A percentile compares a stretch with the other conserved stretches of the same genome.
Evolutionary conservation across 129 eudicot genomes (phyloP).

Genomic region (Solidago caesia): DNA sequence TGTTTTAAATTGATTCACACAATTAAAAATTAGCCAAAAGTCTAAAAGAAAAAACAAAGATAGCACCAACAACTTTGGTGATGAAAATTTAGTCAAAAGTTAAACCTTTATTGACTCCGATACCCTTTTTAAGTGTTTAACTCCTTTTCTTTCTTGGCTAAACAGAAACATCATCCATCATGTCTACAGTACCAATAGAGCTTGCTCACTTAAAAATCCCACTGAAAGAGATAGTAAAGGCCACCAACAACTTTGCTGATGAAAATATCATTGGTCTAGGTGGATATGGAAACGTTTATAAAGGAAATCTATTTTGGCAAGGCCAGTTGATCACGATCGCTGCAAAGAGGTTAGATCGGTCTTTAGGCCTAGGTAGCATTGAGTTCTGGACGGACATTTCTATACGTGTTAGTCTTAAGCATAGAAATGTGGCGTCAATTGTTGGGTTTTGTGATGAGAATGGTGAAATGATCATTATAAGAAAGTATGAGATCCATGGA

Average conservation of each 20-base stretch:
- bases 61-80: no score
- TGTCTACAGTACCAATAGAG: no score
- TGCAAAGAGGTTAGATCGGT: background rate
- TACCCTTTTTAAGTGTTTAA: no score
- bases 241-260: background rate
- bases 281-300: background rate
- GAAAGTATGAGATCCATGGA: background rate
- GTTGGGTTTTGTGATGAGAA: background rate
- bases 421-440: background rate
- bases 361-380: no score
- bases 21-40: no score
- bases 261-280: background rate
- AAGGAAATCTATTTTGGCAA: background rate
- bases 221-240: no score
- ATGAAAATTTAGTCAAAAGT: no score
- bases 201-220: background rate
- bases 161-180: no score
- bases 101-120: no score
- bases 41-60: no score
- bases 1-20: no score
- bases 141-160: no score
- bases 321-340: background rate
- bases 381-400: background rate
- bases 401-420: background rate
- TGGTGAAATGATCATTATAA: background rate